phyloP scores from a whole-genome alignment of 306 rosid species.

The Oemleria cerasiformis region DNA sequence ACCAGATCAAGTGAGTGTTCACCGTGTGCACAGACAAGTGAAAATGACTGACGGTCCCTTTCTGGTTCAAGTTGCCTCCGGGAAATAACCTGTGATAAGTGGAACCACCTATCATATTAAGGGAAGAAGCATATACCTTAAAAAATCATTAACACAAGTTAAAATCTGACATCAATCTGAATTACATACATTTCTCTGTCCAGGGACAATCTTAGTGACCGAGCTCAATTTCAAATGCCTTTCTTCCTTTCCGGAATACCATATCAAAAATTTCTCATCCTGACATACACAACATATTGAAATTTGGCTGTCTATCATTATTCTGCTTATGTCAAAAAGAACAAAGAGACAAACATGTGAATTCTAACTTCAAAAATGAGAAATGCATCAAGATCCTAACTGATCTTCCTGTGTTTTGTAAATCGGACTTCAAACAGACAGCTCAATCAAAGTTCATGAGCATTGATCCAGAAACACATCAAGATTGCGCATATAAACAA shows the following conservation, averaged over 20 bases:
- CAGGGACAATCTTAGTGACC: slow-evolving; percentile 56
- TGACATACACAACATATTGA: slow-evolving; percentile 29
- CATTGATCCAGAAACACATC: slow-evolving; percentile 1
- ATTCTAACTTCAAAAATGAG: neutral
- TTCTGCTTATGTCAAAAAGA: neutral
- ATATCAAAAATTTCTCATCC: slow-evolving; percentile 81
- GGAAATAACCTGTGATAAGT: slow-evolving; percentile 52
- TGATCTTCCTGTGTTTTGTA: too few species aligned
- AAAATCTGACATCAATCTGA: slow-evolving; percentile 13
- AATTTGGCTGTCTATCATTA: neutral
- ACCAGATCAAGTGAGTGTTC: slow-evolving; percentile 84
- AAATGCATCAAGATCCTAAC: too few species aligned
- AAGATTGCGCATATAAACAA: slow-evolving; percentile 4
- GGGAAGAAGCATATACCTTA: slow-evolving; percentile 14
- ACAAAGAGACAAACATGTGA: neutral
- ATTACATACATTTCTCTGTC: slow-evolving; percentile 63
- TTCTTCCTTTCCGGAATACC: slow-evolving; percentile 79
- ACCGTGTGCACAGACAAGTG: slow-evolving; percentile 63
- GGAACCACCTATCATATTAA: slow-evolving; percentile 24
- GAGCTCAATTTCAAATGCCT: slow-evolving; percentile 64
- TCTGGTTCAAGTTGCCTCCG: slow-evolving; percentile 54
- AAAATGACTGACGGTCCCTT: slow-evolving; percentile 68
- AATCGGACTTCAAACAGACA: neutral
- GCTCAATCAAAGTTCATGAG: slow-evolving; percentile 1
- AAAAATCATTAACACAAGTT: neutral